Evolutionary conservation across 1,284 basidiomycete species (phyloP).

Genomic region (Chalciporus sp.): DNA sequence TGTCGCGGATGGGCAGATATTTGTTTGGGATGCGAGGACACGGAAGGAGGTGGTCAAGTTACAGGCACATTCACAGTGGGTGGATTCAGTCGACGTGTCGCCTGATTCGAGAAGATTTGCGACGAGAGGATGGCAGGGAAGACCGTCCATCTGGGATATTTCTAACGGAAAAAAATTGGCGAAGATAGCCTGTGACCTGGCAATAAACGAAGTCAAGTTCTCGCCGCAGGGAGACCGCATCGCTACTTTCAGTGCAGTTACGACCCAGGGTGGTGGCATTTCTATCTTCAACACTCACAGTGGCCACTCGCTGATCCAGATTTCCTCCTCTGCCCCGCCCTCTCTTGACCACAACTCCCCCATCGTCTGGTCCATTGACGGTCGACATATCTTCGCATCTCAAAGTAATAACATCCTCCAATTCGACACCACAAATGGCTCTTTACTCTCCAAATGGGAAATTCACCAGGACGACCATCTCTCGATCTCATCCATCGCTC

Average conservation of each 20-base stretch:
- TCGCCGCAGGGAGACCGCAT: slow-evolving; percentile 1
- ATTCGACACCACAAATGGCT: not conserved
- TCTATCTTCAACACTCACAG: not conserved
- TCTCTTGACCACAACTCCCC: not conserved
- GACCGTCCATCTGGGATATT: too few relatives aligned
- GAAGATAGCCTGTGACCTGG: too few relatives aligned
- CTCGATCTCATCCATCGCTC: not conserved
- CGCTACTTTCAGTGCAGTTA: not conserved
- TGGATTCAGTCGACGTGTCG: too few relatives aligned
- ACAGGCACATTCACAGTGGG: too few relatives aligned
- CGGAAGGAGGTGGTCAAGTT: too few relatives aligned
- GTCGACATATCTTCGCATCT: not conserved
- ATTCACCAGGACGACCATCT: not conserved
- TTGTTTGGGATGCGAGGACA: too few relatives aligned
- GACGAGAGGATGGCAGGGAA: too few relatives aligned
- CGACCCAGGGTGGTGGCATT: too few relatives aligned
- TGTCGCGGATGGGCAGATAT: too few relatives aligned
- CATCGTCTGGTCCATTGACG: not conserved
- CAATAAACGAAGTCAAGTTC: not conserved
- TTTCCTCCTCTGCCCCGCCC: not conserved
- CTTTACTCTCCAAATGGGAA: not conserved
- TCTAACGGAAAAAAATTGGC: too few relatives aligned
- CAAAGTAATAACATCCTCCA: not conserved
- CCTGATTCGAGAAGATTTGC: too few relatives aligned
- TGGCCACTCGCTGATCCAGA: not conserved